A percentile compares a stretch with the other conserved stretches of the same genome.
Evolutionary conservation across 768 basidiomycete genomes (phyloP).

Genomic region (Guyanaporus albipodus): DNA sequence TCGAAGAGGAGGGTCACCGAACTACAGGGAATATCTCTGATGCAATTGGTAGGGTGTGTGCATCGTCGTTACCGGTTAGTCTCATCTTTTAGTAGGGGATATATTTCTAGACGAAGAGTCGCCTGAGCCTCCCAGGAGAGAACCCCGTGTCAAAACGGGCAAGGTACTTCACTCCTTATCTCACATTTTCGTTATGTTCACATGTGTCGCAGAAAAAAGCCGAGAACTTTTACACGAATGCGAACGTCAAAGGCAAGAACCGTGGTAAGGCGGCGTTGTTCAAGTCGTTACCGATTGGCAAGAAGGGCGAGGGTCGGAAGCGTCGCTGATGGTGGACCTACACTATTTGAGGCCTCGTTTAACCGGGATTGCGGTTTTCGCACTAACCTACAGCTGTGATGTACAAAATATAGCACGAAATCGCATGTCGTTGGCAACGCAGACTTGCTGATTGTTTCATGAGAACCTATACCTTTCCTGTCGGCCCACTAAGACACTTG

Average conservation of each 20-base stretch:
- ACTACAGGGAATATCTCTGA: constrained; percentile 13
- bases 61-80: not conserved
- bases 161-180: constrained; percentile 49
- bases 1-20: constrained; percentile 47
- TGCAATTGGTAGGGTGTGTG: no score
- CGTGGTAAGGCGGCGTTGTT: constrained; percentile 59
- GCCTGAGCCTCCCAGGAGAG: constrained; percentile 45
- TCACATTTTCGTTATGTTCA: constrained; percentile 5
- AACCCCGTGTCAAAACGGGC: constrained; percentile 86
- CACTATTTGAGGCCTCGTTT: constrained; percentile 11
- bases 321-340: constrained; percentile 23
- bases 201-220: constrained; percentile 65
- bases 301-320: constrained; percentile 41
- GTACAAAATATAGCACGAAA: constrained; percentile 9
- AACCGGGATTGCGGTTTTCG: not conserved
- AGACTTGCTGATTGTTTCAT: constrained; percentile 11
- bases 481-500: not conserved
- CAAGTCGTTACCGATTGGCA: constrained; percentile 53
- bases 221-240: constrained; percentile 79
- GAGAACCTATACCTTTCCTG: not conserved
- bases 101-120: constrained; percentile 33
- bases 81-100: constrained; percentile 26
- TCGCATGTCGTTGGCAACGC: constrained; percentile 2
- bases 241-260: constrained; percentile 88
- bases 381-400: constrained; percentile 12